Evolutionary conservation across 1,284 basidiomycete species (phyloP).

Genomic region (Rhodotorula sp.): DNA sequence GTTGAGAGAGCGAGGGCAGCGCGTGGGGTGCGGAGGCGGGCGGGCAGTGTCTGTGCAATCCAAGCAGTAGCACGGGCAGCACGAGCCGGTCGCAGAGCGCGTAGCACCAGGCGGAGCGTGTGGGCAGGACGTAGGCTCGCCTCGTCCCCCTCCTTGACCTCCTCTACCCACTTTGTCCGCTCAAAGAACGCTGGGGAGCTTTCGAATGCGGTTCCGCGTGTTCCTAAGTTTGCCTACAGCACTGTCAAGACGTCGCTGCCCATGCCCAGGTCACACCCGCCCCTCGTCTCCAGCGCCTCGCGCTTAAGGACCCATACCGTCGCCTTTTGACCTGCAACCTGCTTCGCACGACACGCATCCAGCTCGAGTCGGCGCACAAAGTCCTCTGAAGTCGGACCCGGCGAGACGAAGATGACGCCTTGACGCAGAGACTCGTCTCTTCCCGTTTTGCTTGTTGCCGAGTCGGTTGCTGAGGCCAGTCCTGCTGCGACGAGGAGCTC

Average conservation of each 20-base stretch:
- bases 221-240: neutral
- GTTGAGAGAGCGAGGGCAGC: too few relatives aligned
- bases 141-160: too few relatives aligned
- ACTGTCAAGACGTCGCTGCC: constrained; percentile 13
- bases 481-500: constrained; percentile 29
- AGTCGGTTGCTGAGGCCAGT: neutral
- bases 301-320: constrained; percentile 18
- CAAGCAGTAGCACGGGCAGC: too few relatives aligned
- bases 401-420: constrained; percentile 23
- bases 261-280: neutral
- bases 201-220: too few relatives aligned
- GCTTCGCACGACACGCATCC: neutral
- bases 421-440: neutral
- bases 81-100: too few relatives aligned
- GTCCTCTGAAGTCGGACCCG: neutral
- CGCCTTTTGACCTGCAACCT: neutral
- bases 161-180: too few relatives aligned
- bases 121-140: too few relatives aligned
- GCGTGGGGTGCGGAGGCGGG: too few relatives aligned
- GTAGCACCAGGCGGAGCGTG: too few relatives aligned
- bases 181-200: too few relatives aligned
- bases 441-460: neutral
- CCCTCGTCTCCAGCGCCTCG: constrained; percentile 9
- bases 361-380: constrained; percentile 7
- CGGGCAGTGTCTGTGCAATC: too few relatives aligned